A percentile compares a stretch with the other conserved stretches of the same genome.
Evolutionary conservation across 768 basidiomycete genomes (phyloP).

Genomic region (Leucogyrophana mollusca): DNA sequence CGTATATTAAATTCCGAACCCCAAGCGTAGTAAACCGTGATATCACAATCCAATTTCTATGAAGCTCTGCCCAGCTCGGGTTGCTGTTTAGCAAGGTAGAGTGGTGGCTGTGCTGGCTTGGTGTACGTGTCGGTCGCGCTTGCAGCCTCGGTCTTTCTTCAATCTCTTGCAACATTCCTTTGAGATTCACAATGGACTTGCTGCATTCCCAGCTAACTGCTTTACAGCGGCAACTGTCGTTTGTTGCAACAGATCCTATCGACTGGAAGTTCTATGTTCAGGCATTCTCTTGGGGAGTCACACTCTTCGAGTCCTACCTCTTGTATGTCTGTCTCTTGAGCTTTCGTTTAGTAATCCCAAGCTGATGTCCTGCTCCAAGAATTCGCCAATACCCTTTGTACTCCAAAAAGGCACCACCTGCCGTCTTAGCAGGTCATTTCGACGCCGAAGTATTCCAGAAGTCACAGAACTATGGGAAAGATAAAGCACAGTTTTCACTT

Average conservation of each 20-base stretch:
- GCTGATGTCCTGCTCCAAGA: constrained; percentile 24
- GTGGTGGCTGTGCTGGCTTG: too few relatives aligned
- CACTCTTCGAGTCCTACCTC: constrained; percentile 86
- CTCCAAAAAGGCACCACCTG: constrained; percentile 69
- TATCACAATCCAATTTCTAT: too few relatives aligned
- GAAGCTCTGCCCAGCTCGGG: too few relatives aligned
- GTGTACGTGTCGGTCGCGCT: too few relatives aligned
- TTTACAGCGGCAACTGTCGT: constrained; percentile 64
- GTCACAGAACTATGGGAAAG: constrained; percentile 87
- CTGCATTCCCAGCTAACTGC: constrained; percentile 55
- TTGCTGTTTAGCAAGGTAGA: too few relatives aligned
- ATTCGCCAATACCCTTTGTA: constrained; percentile 86
- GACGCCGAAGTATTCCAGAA: constrained; percentile 74
- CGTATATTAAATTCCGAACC: constrained; percentile 24
- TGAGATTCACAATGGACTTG: constrained; percentile 49
- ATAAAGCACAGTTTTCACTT: constrained; percentile 84
- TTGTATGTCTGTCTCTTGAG: constrained; percentile 50
- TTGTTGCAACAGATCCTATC: constrained; percentile 68
- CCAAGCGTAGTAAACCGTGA: too few relatives aligned
- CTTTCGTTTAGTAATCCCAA: background rate
- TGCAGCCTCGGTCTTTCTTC: too few relatives aligned
- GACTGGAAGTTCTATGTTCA: constrained; percentile 87
- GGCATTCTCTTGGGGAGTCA: constrained; percentile 69
- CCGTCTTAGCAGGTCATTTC: constrained; percentile 68
- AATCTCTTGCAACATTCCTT: too few relatives aligned